A percentile compares a stretch with the other conserved stretches of the same genome.
These are phyloP conservation scores for Aspergillus baeticus DNA, from an alignment of 495 filamentous ascomycete species.

Conservation along the genomic window DNA sequence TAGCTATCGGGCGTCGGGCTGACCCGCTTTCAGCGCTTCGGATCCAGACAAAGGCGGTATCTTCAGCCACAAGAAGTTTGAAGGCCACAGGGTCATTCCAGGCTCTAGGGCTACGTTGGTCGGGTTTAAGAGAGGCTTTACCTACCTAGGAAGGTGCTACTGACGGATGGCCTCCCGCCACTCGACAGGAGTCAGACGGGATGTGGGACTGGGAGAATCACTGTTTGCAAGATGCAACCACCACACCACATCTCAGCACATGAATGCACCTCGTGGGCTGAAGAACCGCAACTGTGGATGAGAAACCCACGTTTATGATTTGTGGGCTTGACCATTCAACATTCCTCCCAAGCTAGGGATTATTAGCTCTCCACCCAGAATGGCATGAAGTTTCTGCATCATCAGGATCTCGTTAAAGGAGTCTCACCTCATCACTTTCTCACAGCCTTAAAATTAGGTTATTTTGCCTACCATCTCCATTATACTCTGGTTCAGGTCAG, in stretches of 20 bases:
- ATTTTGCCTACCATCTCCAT: background rate
- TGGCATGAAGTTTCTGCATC: background rate
- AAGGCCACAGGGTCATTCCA: background rate
- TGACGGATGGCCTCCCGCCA: background rate
- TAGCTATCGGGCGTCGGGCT: background rate
- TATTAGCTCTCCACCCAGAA: too few species aligned
- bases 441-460: background rate
- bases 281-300: conserved; percentile 15
- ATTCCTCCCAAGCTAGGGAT: too few species aligned
- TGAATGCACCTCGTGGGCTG: conserved; percentile 19
- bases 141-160: conserved; percentile 1
- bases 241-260: conserved; percentile 7
- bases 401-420: background rate
- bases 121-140: background rate
- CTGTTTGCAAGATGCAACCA: conserved; percentile 3
- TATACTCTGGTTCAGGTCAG: background rate
- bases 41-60: background rate
- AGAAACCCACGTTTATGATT: conserved; percentile 14
- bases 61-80: background rate
- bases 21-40: conserved; percentile 3
- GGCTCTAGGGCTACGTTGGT: background rate
- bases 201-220: conserved; percentile 20
- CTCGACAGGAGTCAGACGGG: conserved; percentile 19
- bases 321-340: background rate
- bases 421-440: background rate